These are phyloP conservation scores for Tulasnella sp. DNA, from an alignment of 768 basidiomycete genomes.

Conservation along the genomic window DNA sequence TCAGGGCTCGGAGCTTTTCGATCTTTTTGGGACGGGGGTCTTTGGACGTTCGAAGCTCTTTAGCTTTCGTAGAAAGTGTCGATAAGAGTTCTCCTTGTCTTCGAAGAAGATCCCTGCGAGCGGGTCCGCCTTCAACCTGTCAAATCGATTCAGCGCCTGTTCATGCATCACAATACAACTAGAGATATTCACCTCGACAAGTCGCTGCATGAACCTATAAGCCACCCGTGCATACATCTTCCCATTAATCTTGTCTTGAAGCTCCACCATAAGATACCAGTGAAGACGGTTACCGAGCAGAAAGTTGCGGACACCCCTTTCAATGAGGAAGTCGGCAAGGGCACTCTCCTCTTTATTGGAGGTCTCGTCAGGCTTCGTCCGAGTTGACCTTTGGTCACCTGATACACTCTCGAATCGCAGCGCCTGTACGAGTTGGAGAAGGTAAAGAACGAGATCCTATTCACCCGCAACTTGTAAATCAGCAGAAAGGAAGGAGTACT, in stretches of 20 bases:
- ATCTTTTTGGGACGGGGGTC: constrained; percentile 96
- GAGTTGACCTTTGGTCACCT: constrained; percentile 63
- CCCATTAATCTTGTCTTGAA: constrained; percentile 73
- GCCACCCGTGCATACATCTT: constrained; percentile 92
- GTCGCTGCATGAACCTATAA: constrained; percentile 79
- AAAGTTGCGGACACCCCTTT: constrained; percentile 68
- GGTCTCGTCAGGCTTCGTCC: constrained; percentile 51
- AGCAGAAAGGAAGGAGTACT: not conserved
- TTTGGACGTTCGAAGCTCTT: constrained; percentile 79
- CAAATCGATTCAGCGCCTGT: not conserved
- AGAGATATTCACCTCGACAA: constrained; percentile 55
- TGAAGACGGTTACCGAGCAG: constrained; percentile 85
- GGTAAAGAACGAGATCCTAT: constrained; percentile 84
- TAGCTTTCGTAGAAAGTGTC: constrained; percentile 72
- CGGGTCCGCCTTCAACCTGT: constrained; percentile 62
- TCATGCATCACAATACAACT: not conserved
- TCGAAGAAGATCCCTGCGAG: constrained; percentile 78
- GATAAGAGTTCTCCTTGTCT: constrained; percentile 85
- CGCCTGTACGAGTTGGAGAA: constrained; percentile 93
- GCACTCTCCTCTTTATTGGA: constrained; percentile 79
- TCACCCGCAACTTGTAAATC: not conserved
- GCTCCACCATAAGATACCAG: constrained; percentile 98
- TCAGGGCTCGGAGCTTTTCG: constrained; percentile 77
- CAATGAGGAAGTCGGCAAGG: constrained; percentile 82
- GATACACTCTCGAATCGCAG: constrained; percentile 88